Conservation (phyloP, 1,284 basidiomycete species). For the Wallemia ichthyophaga region DNA sequence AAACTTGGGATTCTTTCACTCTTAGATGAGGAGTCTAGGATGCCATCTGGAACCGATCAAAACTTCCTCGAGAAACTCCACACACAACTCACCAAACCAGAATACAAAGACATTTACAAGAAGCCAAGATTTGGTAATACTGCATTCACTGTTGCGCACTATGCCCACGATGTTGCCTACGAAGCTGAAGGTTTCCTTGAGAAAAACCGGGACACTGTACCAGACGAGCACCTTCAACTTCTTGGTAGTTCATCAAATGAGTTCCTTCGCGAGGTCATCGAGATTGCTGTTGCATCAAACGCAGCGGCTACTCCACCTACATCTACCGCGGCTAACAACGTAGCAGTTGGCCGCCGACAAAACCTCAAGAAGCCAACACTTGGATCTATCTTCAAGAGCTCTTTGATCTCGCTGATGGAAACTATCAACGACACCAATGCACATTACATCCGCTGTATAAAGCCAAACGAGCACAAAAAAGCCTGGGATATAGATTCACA, state of each 20-base stretch:
- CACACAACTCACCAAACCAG: conserved; percentile 51
- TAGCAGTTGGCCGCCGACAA: conserved; percentile 29
- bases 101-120: conserved; percentile 73
- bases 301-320: conserved; percentile 26
- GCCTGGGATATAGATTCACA: conserved; percentile 94
- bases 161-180: conserved; percentile 92
- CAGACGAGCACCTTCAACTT: conserved; percentile 80
- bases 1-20: conserved; percentile 82
- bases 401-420: conserved; percentile 78
- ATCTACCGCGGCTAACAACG: conserved; percentile 7
- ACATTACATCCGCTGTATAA: conserved; percentile 98
- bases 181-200: conserved; percentile 95
- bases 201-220: conserved; percentile 96
- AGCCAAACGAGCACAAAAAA: conserved; percentile 84
- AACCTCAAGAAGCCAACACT: conserved; percentile 70
- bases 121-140: conserved; percentile 92
- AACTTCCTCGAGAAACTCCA: conserved; percentile 88
- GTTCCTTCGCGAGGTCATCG: conserved; percentile 82
- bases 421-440: conserved; percentile 93
- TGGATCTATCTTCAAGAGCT: conserved; percentile 93
- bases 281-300: conserved; percentile 39
- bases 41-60: conserved; percentile 72
- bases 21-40: conserved; percentile 88
- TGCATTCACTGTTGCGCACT: conserved; percentile 92
- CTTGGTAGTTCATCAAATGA: conserved; percentile 59